These are phyloP conservation scores for Sclerotinia nivalis DNA, from an alignment of 2,329 filamentous ascomycete species.

Conservation along the genomic window DNA sequence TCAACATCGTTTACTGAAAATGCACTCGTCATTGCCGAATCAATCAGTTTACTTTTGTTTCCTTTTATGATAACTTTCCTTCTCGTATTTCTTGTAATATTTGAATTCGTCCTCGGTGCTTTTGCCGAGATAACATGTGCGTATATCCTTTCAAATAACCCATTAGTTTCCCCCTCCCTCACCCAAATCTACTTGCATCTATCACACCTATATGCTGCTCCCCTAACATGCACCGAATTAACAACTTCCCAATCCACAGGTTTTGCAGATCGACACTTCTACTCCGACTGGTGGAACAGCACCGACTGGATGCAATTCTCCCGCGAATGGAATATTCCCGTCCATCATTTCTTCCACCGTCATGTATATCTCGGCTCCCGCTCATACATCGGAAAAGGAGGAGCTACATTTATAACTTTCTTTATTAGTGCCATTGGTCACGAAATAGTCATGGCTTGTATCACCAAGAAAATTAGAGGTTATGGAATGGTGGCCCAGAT, in stretches of 20 bases:
- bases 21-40: slow-evolving; percentile 80
- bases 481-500: slow-evolving; percentile 96
- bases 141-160: slow-evolving; percentile 8
- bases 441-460: slow-evolving; percentile 96
- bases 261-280: slow-evolving; percentile 94
- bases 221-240: not conserved
- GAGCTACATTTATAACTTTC: slow-evolving; percentile 89
- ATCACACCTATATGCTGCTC: not conserved
- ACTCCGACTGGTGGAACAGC: slow-evolving; percentile 74
- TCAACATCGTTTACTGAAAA: slow-evolving; percentile 57
- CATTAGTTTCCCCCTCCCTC: not conserved
- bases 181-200: not conserved
- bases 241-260: slow-evolving; percentile 27
- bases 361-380: slow-evolving; percentile 89
- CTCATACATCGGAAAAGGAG: slow-evolving; percentile 70
- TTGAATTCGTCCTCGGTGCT: slow-evolving; percentile 92
- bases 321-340: slow-evolving; percentile 95
- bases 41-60: slow-evolving; percentile 87
- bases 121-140: slow-evolving; percentile 85
- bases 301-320: slow-evolving; percentile 95
- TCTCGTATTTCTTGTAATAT: slow-evolving; percentile 96
- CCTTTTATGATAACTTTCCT: slow-evolving; percentile 97
- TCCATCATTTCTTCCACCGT: slow-evolving; percentile 90
- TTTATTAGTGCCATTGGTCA: slow-evolving; percentile 86
- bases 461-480: slow-evolving; percentile 92